Base-by-base conservation (phyloP, 768 basidiomycete species). In the Sporobolomyces phaffii region DNA sequence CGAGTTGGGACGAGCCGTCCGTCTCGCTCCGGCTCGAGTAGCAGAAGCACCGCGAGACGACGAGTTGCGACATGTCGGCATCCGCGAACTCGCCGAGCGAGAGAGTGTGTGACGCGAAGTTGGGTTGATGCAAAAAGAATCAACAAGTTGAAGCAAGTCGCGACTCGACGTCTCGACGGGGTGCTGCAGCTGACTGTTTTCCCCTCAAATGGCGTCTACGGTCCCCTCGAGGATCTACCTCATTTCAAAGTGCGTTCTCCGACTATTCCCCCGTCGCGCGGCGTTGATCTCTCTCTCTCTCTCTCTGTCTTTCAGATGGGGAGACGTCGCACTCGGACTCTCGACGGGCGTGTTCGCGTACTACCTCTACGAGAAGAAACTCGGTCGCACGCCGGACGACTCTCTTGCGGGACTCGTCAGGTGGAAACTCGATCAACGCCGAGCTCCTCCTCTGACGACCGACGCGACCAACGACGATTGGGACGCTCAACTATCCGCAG, bases 331-430 rank as follows among this genome's bases (percentile, higher is more conserved):
- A 4, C 47, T 66, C 20, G 65, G 59, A 31, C 17, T 56, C 3
- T 2, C 47, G 1, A 66, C 65, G 1, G 65, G 65, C 11, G 38
- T 61, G 20, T 50, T 47, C 20, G 65, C 52, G 43, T 66, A 66
- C 59, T 33, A 24, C 24, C 52, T 60, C 7, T 66, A 66, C 47
- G 65, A 66, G 53, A 51, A 57, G 2, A 53, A 53, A 11, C n/a
- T 49, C 0, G 6, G 43, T 38, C 43, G 65, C 7, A 29, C 65
- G 0, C 24, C 33, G 3, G 52, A 60, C 17, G 59, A 66, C 33
- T 48, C 26, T 18, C 47, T 66, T 17, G 36, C n/a, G 15, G 50
- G 47, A 26, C 45, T 66, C 29, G 38, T 66, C 11, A 47, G n/a
- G 24, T 66, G 65, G 65, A 66, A 66, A 22, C 31, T n/a, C 8